A percentile compares a stretch with the other conserved stretches of the same genome.
phyloP scores from a whole-genome alignment of 352 stramenopile species.

The Globisporangium rhizosaccharum region DNA sequence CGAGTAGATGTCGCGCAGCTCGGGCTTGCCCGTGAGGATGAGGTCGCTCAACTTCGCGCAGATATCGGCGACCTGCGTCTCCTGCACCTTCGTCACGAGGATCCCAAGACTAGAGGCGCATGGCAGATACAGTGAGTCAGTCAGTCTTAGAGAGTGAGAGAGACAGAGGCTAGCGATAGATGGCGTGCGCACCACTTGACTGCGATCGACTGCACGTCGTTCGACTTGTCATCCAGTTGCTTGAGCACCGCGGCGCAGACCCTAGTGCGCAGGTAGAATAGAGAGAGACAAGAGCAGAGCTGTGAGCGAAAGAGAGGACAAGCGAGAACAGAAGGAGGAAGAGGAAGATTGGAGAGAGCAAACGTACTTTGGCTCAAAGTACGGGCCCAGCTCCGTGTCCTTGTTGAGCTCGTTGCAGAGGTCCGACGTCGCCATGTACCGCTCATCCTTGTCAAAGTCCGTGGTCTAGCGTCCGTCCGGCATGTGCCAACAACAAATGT shows the following conservation, averaged over 20 bases:
- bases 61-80: conserved; percentile 95
- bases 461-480: conserved; percentile 38
- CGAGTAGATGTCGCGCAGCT: conserved; percentile 98
- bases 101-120: conserved; percentile 68
- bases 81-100: conserved; percentile 95
- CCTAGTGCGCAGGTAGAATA: conserved; percentile 21
- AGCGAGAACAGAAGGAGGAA: not conserved
- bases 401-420: conserved; percentile 95
- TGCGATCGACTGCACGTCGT: conserved; percentile 96
- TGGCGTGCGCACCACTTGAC: conserved; percentile 64
- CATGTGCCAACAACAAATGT: not conserved
- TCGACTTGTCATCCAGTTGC: conserved; percentile 97
- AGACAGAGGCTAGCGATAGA: not conserved
- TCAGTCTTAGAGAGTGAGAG: not conserved
- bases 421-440: conserved; percentile 99
- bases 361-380: conserved; percentile 80
- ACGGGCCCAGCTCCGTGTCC: conserved; percentile 84
- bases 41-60: conserved; percentile 95
- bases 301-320: not conserved
- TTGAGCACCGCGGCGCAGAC: conserved; percentile 95
- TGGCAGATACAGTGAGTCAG: no score
- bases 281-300: not conserved
- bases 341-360: not conserved
- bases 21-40: conserved; percentile 94
- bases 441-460: conserved; percentile 96